phyloP scores from a whole-genome alignment of 108 stramenopile species.

The Chaetoceros tenuissimus region DNA sequence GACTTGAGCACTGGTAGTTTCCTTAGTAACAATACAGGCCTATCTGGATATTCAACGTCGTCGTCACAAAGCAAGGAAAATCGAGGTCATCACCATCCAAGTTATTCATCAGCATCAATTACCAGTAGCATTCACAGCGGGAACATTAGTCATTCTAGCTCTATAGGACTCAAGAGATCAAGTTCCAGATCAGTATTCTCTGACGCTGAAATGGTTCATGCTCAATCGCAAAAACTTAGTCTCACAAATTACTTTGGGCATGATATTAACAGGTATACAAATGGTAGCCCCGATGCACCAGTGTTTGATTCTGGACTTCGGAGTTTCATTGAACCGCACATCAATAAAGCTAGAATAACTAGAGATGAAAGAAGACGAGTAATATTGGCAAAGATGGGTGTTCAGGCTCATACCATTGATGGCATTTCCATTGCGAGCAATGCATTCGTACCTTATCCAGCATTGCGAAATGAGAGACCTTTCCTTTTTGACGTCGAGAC shows the following conservation, averaged over 20 bases:
- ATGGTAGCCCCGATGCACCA: constrained; percentile 8
- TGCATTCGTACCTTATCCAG: constrained; percentile 57
- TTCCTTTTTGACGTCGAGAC: constrained; percentile 62
- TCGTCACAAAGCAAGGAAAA: not conserved
- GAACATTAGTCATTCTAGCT: not conserved
- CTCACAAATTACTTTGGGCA: constrained; percentile 11
- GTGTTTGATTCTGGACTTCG: constrained; percentile 16
- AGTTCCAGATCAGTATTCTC: not conserved
- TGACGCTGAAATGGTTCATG: not conserved
- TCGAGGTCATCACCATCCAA: not conserved
- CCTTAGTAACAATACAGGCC: not conserved
- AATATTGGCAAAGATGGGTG: constrained; percentile 1
- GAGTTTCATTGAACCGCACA: constrained; percentile 25
- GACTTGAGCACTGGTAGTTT: not conserved
- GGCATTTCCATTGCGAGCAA: constrained; percentile 41
- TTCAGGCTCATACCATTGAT: not conserved
- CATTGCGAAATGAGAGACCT: constrained; percentile 37
- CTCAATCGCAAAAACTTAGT: not conserved
- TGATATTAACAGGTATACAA: constrained; percentile 12
- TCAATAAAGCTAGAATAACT: constrained; percentile 16
- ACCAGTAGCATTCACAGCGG: not conserved
- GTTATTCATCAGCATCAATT: not conserved
- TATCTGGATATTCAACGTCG: not conserved
- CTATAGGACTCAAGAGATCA: not conserved
- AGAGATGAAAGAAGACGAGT: constrained; percentile 9